Percentiles rank a stretch among this genome's conserved stretches.
These are phyloP conservation scores for Pseudogymnoascus sp. DNA, from an alignment of 2,329 filamentous ascomycete species.

Conservation along the genomic window DNA sequence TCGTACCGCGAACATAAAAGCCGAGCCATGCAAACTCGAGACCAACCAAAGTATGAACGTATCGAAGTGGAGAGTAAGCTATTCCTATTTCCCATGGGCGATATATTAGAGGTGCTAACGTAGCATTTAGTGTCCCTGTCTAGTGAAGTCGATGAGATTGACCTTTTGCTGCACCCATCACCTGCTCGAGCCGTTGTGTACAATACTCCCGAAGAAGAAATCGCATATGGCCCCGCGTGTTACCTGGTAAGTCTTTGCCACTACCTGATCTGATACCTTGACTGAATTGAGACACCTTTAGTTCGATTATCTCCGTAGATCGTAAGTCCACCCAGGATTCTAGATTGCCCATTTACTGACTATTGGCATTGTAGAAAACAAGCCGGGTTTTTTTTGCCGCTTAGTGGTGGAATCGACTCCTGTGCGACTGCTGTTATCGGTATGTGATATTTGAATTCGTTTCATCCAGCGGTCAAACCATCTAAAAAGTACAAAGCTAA, in stretches of 20 bases:
- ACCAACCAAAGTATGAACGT: conserved; percentile 33
- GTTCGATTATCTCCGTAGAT: conserved; percentile 56
- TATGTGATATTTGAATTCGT: conserved; percentile 33
- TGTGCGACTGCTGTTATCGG: conserved; percentile 49
- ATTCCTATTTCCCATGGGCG: not conserved
- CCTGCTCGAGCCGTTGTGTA: conserved; percentile 43
- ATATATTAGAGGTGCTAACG: not conserved
- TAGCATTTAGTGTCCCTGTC: conserved; percentile 36
- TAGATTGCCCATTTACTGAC: not conserved
- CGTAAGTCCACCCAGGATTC: not conserved
- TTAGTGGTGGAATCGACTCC: conserved; percentile 56
- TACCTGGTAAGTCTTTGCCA: conserved; percentile 42
- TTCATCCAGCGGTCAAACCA: conserved; percentile 41
- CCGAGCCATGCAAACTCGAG: conserved; percentile 20
- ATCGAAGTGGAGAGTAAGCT: conserved; percentile 29
- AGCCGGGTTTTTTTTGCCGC: conserved; percentile 51
- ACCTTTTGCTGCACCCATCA: conserved; percentile 36
- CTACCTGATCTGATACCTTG: not conserved
- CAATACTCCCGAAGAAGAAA: conserved; percentile 60
- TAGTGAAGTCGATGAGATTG: conserved; percentile 35
- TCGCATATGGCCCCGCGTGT: conserved; percentile 57
- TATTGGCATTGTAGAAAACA: not conserved
- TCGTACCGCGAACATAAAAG: conserved; percentile 41
- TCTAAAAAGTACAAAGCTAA: not conserved
- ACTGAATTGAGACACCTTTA: not conserved